phyloP scores from a whole-genome alignment of 441 rosid genomes.

The Breynia disticha region DNA sequence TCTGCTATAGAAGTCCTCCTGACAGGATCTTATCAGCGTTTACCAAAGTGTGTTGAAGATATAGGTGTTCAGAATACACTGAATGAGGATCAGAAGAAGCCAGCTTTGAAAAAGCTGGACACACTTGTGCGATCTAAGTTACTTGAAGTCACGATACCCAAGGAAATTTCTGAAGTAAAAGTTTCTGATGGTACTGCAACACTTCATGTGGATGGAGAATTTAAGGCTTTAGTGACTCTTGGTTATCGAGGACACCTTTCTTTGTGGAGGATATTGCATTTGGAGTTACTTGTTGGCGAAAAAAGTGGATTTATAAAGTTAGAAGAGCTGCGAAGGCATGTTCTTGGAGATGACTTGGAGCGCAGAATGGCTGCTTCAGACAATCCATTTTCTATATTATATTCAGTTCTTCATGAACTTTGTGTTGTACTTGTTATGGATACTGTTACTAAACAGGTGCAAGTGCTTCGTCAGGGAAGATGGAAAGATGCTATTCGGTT shows the following conservation, averaged over 20 bases:
- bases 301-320: conserved; percentile 63
- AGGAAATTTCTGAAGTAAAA: conserved; percentile 78
- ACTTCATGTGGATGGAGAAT: conserved; percentile 78
- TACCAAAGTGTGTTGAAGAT: conserved; percentile 90
- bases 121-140: conserved; percentile 77
- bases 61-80: conserved; percentile 68
- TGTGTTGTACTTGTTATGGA: conserved; percentile 88
- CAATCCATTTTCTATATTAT: conserved; percentile 65
- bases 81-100: conserved; percentile 69
- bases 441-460: conserved; percentile 90
- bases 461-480: conserved; percentile 76
- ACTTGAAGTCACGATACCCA: conserved; percentile 78
- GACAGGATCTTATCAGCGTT: conserved; percentile 82
- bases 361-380: conserved; percentile 92
- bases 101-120: conserved; percentile 85
- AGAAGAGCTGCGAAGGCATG: conserved; percentile 67
- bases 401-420: conserved; percentile 82
- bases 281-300: conserved; percentile 98
- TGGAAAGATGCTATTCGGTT: conserved; percentile 96
- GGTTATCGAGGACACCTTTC: conserved; percentile 93
- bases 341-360: conserved; percentile 94
- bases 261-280: conserved; percentile 96
- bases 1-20: conserved; percentile 87
- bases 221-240: conserved; percentile 92
- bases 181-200: conserved; percentile 80